Percentiles rank a stretch among this genome's conserved stretches.
Evolutionary conservation across 352 stramenopile species (phyloP).

Genomic region (Elongisporangium anandrum): DNA sequence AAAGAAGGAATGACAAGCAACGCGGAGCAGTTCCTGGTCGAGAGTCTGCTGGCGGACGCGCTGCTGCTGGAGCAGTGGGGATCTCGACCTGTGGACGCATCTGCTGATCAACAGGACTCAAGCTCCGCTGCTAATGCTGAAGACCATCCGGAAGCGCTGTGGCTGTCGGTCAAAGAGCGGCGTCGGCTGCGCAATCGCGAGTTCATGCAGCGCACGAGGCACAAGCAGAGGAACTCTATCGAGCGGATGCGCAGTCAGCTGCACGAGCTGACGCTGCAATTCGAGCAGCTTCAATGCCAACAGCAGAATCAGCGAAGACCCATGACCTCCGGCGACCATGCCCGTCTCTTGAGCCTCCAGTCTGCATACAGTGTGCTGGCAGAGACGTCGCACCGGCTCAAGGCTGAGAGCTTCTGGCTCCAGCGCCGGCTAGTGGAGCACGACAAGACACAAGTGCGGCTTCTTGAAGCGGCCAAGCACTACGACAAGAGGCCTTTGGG

Average conservation of each 20-base stretch:
- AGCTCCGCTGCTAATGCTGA: not conserved
- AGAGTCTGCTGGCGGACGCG: not conserved
- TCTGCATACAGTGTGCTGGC: constrained; percentile 47
- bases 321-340: not conserved
- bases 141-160: not conserved
- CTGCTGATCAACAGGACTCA: not conserved
- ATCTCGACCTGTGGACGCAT: not conserved
- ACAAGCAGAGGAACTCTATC: not conserved
- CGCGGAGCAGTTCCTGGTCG: not conserved
- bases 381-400: constrained; percentile 48
- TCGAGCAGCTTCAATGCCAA: not conserved
- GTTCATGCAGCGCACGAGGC: not conserved
- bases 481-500: not conserved
- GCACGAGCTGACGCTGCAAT: not conserved
- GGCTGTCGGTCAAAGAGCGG: not conserved
- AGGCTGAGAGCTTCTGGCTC: constrained; percentile 56
- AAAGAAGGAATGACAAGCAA: too few relatives aligned
- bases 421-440: constrained; percentile 48
- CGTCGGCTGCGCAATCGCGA: not conserved
- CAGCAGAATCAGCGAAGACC: not conserved
- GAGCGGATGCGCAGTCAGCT: not conserved
- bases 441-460: constrained; percentile 23
- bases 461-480: not conserved
- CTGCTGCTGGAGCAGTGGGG: not conserved
- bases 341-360: constrained; percentile 10